Conservation (phyloP, 805 yeast species). For the Maudiozyma bulderi region DNA sequence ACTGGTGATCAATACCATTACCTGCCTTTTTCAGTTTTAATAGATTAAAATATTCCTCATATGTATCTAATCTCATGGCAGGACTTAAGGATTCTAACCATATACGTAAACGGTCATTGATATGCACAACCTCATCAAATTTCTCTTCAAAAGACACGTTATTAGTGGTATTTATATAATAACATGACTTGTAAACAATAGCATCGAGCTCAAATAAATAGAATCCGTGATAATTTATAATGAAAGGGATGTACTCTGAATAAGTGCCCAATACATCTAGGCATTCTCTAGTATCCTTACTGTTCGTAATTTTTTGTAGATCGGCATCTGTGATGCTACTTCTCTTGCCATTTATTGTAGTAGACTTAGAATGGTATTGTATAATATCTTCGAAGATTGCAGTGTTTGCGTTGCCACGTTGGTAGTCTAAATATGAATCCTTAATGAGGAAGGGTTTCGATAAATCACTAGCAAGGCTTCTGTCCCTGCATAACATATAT, state of each 20-base stretch:
- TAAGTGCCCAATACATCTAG: neutral
- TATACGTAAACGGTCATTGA: neutral
- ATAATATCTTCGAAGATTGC: constrained; percentile 1
- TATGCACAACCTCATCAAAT: neutral
- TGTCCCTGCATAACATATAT: constrained; percentile 22
- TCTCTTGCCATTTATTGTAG: neutral
- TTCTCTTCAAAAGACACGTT: neutral
- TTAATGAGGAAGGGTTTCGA: constrained; percentile 9
- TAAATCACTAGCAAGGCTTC: constrained; percentile 6
- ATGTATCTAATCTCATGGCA: constrained; percentile 6
- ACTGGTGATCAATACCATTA: constrained; percentile 3
- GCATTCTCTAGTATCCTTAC: neutral
- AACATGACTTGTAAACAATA: neutral
- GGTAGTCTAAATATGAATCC: constrained; percentile 3
- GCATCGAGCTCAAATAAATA: neutral
- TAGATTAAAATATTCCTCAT: constrained; percentile 6
- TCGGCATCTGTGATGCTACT: neutral
- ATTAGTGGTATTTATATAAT: neutral
- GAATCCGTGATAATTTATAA: neutral
- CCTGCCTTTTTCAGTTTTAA: constrained; percentile 2
- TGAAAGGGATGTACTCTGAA: neutral
- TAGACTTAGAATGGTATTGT: neutral
- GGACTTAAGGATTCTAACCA: constrained; percentile 1
- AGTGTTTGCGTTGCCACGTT: constrained; percentile 6
- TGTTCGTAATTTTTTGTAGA: neutral